Evolutionary conservation across 2,329 filamentous ascomycete species (phyloP), one percentile per base, ranked within the genome.

Genomic region (Pestalotiopsis sp.): DNA sequence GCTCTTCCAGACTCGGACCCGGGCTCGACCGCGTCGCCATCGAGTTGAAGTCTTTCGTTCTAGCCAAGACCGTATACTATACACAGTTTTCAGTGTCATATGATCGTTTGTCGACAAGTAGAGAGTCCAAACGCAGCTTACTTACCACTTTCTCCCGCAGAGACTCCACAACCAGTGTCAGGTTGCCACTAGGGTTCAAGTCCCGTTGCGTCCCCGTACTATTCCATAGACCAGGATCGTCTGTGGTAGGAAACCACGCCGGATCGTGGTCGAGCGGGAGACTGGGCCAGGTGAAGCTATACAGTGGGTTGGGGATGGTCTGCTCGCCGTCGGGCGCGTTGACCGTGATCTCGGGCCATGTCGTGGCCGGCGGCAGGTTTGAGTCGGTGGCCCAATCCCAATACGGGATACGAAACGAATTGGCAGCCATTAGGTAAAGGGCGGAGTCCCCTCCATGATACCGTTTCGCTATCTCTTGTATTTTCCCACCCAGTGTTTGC

Each of bases 301-400:
- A 83, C 0, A 90, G 76, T 3, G 88, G 88, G 73, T 90, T 90
- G 52, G 77, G 75, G 38, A 88, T 79, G 4, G 75, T 77, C 36
- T 80, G 75, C 57, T 71, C 23, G 65, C 81, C 81, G 25, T 78
- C 74, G 3, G 85, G 82, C 20, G 84, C 78, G n/a, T 79, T 80
- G 68, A 87, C 76, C 4, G 68, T 79, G 63, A 83, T 74, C 12
- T 75, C 81, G 55, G 76, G 73, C 2, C 76, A 75, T 2, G 78
- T 81, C n/a, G 70, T 74, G 11, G 81, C 80, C 0, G 74, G 71
- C 3, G 87, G 86, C 3, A 89, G 79, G n/a, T 71, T 69, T 3
- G 80, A 71, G 41, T 83, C 74, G 2, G 71, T 69, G 2, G 81
- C 85, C 86, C 86, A 89, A 76, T 88, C 86, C 87, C 86, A 88